Base-by-base conservation (phyloP, 2,329 filamentous ascomycete genomes). In the Aurifilum marmelostoma region DNA sequence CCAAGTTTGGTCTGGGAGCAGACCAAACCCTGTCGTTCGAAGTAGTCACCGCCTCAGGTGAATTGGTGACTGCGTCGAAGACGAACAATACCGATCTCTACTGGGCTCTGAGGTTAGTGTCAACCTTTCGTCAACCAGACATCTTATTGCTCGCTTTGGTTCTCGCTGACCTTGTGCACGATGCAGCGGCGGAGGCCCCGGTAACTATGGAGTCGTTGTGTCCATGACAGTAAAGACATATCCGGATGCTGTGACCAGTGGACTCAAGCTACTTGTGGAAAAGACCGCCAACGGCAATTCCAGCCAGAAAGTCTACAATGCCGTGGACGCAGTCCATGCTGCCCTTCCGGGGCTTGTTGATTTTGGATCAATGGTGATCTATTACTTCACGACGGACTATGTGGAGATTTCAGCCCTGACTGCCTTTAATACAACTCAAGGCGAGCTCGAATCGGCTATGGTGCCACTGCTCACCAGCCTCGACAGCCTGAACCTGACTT, bases 1-100 rank as follows among this genome's bases (percentile, higher is more conserved):
- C 81, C 63, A 76, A 81, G 32, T 86, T 84, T 69, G 80, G 86
- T 68, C 79, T 86, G 73, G 83, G 78, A 21, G 81, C 81, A 21
- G 84, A 85, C 72, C 81, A 84, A 71, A 79, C 83, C 16, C 77
- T 86, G n/a, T 78, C 81, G 29, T 80, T 82, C 66, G 79, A 85
- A 65, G 79, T 86, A n/a, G 80, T 86, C 37, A 83, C 80, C 9
- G 79, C 82, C 4, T 78, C 80, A 64, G 84, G 84, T 4, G 71
- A 75, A 9, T 75, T 81, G 39, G 72, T 84, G 16, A 80, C 80
- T 47, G 81, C 79, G 29, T 81, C 77, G 21, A 75, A 75, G 52
- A 77, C 76, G n/a, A 72, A 79, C 52, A 81, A 86, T 67, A 41
- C 77, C 0, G 84, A 86, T 60, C 76, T 87, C 1, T 86, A 82